Conservation (phyloP, 495 filamentous ascomycete species). For the Jackrogersella multiformis region DNA sequence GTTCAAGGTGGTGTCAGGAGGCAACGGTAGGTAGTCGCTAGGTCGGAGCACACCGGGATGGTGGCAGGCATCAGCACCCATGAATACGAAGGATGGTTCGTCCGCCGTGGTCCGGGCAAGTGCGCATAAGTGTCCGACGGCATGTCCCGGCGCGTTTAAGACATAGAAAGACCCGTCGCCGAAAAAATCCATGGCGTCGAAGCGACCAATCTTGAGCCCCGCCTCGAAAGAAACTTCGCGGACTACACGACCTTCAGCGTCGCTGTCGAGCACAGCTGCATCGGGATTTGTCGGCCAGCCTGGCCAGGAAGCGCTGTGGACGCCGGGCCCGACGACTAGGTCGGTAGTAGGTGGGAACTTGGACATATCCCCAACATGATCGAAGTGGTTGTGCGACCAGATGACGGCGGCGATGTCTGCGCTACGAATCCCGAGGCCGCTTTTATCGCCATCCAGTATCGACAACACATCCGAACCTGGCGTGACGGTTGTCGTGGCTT, state of each 20-base stretch:
- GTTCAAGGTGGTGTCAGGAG: neutral
- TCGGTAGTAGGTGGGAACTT: conserved; percentile 59
- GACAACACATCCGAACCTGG: conserved; percentile 50
- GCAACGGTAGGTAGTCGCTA: neutral
- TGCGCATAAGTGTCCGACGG: conserved; percentile 60
- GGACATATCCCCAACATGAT: conserved; percentile 63
- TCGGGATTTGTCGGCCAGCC: conserved; percentile 57
- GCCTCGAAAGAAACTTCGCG: conserved; percentile 50
- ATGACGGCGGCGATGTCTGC: conserved; percentile 57
- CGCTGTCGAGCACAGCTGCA: conserved; percentile 48
- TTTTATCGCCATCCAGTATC: conserved; percentile 14
- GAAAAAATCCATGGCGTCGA: conserved; percentile 65
- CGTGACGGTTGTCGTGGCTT: conserved; percentile 34
- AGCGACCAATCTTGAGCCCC: conserved; percentile 50
- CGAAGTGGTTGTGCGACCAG: conserved; percentile 63
- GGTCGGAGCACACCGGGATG: neutral
- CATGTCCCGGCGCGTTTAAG: conserved; percentile 61
- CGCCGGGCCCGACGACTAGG: conserved; percentile 64
- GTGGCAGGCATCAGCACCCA: conserved; percentile 4
- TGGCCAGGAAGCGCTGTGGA: conserved; percentile 55
- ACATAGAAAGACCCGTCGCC: conserved; percentile 66
- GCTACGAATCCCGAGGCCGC: neutral
- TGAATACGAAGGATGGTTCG: neutral
- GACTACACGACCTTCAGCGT: conserved; percentile 46
- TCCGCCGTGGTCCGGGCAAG: conserved; percentile 51